phyloP scores from a whole-genome alignment of 192 early-diverging fungal species.

The Coemansia sp. region DNA sequence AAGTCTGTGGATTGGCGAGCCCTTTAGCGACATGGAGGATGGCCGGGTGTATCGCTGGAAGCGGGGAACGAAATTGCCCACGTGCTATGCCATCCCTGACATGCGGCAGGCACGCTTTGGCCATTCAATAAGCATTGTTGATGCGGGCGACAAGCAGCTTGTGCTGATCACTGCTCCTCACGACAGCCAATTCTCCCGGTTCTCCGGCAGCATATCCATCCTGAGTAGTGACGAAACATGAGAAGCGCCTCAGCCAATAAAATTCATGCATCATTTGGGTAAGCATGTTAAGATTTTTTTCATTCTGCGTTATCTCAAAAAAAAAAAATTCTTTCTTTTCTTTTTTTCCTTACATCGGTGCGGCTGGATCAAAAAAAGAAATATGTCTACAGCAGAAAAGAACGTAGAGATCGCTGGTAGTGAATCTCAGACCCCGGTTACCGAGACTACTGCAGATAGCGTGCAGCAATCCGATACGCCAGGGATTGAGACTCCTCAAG shows the following conservation, averaged over 20 bases:
- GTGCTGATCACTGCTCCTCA: slow-evolving; percentile 38
- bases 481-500: slow-evolving; percentile 1
- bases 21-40: slow-evolving; percentile 36
- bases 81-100: slow-evolving; percentile 23
- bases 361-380: slow-evolving; percentile 24
- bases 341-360: slow-evolving; percentile 10
- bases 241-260: background rate
- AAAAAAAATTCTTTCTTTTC: background rate
- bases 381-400: slow-evolving; percentile 27
- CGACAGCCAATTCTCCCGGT: slow-evolving; percentile 44
- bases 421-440: slow-evolving; percentile 2
- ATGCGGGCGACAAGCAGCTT: slow-evolving; percentile 2
- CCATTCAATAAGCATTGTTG: slow-evolving; percentile 13
- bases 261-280: too few relatives aligned
- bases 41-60: slow-evolving; percentile 43
- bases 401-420: slow-evolving; percentile 4
- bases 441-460: background rate
- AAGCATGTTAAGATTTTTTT: background rate
- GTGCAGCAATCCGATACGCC: background rate
- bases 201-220: slow-evolving; percentile 31
- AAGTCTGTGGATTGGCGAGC: slow-evolving; percentile 54
- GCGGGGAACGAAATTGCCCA: slow-evolving; percentile 6
- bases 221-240: slow-evolving; percentile 6
- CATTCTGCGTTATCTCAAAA: too few relatives aligned
- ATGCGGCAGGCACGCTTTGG: slow-evolving; percentile 29